Evolutionary conservation across 345 rosid genomes (phyloP).

Genomic region (Corchorus olitorius): DNA sequence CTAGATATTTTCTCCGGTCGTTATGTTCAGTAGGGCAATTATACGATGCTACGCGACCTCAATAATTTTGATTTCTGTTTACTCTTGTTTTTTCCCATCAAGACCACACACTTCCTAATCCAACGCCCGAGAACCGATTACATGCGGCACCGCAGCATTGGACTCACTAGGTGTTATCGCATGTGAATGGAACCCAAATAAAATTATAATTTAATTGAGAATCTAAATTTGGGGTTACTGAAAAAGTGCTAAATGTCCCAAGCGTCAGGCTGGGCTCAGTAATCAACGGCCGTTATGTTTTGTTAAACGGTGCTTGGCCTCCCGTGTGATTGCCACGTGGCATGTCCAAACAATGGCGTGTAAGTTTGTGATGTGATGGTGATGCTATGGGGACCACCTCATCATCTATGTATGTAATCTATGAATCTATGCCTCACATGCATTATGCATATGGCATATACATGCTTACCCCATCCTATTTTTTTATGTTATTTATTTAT

Average conservation of each 20-base stretch:
- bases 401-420: not conserved
- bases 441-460: not conserved
- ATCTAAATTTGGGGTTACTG: not conserved
- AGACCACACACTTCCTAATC: not conserved
- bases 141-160: not conserved
- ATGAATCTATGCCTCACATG: not conserved
- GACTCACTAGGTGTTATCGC: not conserved
- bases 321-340: not conserved
- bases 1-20: not conserved
- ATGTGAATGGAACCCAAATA: not conserved
- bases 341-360: not conserved
- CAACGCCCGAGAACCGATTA: not conserved
- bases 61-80: not conserved
- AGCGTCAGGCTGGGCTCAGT: constrained; percentile 3
- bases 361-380: not conserved
- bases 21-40: not conserved
- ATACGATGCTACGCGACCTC: not conserved
- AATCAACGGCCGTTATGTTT: constrained; percentile 7
- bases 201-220: not conserved
- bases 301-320: not conserved
- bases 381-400: not conserved
- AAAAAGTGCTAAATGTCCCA: not conserved
- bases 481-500: no score
- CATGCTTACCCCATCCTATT: not conserved
- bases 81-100: not conserved